Conservation (phyloP, 495 filamentous ascomycete species). For the Neurospora tetrasperma region DNA sequence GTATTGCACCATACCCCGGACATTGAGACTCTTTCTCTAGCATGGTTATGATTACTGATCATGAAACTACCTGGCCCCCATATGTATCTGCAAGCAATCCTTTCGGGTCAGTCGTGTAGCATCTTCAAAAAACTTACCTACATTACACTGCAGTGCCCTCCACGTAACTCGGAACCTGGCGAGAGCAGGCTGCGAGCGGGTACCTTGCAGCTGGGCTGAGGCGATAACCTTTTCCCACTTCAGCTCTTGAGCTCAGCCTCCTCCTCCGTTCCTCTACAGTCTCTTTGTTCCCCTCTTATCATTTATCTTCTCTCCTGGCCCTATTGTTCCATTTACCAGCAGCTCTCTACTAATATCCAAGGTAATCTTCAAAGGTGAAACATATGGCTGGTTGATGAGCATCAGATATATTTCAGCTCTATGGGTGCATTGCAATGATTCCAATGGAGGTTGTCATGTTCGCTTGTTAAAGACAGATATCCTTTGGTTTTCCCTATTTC, state of each 20-base stretch:
- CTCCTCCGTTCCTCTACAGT: background rate
- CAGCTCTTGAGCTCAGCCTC: background rate
- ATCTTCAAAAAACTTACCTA: background rate
- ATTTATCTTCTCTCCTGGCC: background rate
- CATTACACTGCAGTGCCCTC: background rate
- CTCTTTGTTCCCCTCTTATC: background rate
- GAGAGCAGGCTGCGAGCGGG: background rate
- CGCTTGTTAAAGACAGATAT: background rate
- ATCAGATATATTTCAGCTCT: background rate
- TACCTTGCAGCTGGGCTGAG: background rate
- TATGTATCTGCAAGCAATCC: background rate
- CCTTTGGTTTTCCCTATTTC: background rate
- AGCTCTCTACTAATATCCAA: no score
- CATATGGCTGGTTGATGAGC: background rate
- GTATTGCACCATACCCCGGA: background rate
- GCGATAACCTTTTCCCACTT: background rate
- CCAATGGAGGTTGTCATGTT: background rate
- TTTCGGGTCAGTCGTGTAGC: background rate
- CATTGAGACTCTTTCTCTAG: background rate
- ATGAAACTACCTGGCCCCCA: background rate
- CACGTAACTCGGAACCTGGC: background rate
- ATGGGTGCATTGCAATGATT: no score
- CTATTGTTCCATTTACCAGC: background rate
- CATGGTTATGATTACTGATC: background rate
- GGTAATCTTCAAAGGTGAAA: background rate